phyloP scores from a whole-genome alignment of 805 yeast species.

The Wickerhamiella lipophila region DNA sequence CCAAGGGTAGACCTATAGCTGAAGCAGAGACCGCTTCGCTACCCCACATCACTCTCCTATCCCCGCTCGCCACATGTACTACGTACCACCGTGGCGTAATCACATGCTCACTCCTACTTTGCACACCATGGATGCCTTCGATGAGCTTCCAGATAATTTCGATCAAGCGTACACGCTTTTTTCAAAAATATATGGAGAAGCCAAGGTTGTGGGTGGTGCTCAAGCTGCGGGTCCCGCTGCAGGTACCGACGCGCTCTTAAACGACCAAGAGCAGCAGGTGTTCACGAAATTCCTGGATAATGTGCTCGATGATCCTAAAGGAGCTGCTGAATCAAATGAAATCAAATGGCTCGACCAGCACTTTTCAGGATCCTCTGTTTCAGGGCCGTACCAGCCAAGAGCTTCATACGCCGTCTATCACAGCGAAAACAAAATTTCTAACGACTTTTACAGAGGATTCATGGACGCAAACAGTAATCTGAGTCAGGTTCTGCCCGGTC shows the following conservation, averaged over 20 bases:
- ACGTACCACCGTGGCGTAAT: background rate
- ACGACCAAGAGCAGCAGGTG: constrained; percentile 19
- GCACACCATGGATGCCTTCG: constrained; percentile 1
- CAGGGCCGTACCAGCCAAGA: background rate
- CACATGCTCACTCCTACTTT: background rate
- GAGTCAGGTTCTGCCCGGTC: background rate
- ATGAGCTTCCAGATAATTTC: constrained; percentile 15
- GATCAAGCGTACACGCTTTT: constrained; percentile 16
- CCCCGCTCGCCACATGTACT: background rate
- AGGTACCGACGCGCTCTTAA: constrained; percentile 15
- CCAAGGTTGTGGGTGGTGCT: background rate
- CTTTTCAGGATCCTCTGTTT: background rate
- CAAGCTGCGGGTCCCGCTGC: background rate
- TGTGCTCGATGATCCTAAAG: constrained; percentile 17
- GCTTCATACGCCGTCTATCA: background rate
- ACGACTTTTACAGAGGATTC: constrained; percentile 9
- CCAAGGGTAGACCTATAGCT: no score
- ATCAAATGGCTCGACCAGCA: constrained; percentile 8
- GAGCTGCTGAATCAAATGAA: constrained; percentile 5
- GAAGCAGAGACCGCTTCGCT: background rate
- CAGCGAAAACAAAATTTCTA: background rate
- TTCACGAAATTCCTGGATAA: constrained; percentile 19
- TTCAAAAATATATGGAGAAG: constrained; percentile 1
- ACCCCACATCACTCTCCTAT: background rate
- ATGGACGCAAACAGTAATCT: background rate